These are phyloP conservation scores for Aciculosporium take DNA, from an alignment of 2,329 filamentous ascomycete genomes.

Conservation along the genomic window DNA sequence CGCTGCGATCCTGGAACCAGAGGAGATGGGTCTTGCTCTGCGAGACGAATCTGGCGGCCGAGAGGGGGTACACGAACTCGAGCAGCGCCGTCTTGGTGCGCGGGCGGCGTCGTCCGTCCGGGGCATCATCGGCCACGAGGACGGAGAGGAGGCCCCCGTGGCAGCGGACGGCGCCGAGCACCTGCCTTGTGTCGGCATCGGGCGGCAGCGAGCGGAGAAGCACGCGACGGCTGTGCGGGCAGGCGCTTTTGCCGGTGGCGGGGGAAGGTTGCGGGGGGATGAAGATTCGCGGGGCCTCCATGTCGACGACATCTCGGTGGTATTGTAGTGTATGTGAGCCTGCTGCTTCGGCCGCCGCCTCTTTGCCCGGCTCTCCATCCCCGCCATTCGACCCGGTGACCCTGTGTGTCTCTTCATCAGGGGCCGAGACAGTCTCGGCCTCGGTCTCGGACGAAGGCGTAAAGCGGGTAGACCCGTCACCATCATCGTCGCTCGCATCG, in stretches of 20 bases:
- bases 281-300: conserved; percentile 2
- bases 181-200: conserved; percentile 3
- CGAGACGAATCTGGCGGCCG: neutral
- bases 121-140: conserved; percentile 1
- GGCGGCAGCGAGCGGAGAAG: conserved; percentile 13
- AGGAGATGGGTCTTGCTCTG: neutral
- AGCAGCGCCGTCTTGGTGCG: conserved; percentile 8
- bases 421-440: neutral
- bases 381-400: neutral
- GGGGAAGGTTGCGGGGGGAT: neutral
- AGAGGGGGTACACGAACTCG: conserved; percentile 9
- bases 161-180: conserved; percentile 10
- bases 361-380: too few species aligned
- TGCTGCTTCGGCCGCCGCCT: too few species aligned
- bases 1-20: neutral
- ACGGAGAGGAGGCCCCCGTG: conserved; percentile 7
- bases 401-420: neutral
- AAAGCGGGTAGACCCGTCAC: too few species aligned
- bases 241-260: neutral
- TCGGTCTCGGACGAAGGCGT: neutral
- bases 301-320: conserved; percentile 2
- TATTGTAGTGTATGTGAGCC: neutral
- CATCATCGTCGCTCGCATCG: neutral
- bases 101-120: neutral
- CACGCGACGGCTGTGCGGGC: conserved; percentile 10